phyloP scores from a whole-genome alignment of 2,329 filamentous ascomycete genomes.

The Amphichorda felina region DNA sequence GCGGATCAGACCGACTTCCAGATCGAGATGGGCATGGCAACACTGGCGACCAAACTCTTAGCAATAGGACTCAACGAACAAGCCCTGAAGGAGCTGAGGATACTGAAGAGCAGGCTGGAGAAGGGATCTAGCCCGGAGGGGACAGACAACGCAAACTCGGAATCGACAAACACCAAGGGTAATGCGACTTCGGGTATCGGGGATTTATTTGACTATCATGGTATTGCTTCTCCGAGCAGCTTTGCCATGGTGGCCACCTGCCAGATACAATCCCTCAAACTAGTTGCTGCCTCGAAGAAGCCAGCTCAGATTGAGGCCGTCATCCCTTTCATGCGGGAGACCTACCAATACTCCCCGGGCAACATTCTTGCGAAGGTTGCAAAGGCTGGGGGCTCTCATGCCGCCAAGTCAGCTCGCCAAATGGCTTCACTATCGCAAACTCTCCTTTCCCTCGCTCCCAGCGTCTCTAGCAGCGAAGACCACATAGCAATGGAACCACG shows the following conservation, averaged over 20 bases:
- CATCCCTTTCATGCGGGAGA: conserved; percentile 40
- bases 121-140: conserved; percentile 5
- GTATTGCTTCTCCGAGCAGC: conserved; percentile 26
- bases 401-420: conserved; percentile 49
- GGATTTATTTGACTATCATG: conserved; percentile 51
- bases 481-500: conserved; percentile 36
- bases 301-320: conserved; percentile 45
- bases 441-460: conserved; percentile 55
- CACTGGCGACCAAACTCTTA: conserved; percentile 55
- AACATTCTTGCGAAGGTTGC: conserved; percentile 40
- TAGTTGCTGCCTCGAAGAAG: conserved; percentile 49
- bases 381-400: conserved; percentile 29
- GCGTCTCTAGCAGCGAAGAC: conserved; percentile 53
- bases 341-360: conserved; percentile 42
- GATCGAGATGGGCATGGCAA: conserved; percentile 62
- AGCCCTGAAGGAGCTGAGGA: conserved; percentile 55
- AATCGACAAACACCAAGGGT: conserved; percentile 18
- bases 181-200: conserved; percentile 24
- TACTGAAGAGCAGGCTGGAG: conserved; percentile 54
- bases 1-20: conserved; percentile 51
- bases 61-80: conserved; percentile 52
- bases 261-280: conserved; percentile 52
- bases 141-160: conserved; percentile 2
- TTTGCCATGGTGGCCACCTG: conserved; percentile 47
- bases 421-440: conserved; percentile 55